Evolutionary conservation across 495 filamentous ascomycete species (phyloP).

Genomic region (Bacidia rubella): DNA sequence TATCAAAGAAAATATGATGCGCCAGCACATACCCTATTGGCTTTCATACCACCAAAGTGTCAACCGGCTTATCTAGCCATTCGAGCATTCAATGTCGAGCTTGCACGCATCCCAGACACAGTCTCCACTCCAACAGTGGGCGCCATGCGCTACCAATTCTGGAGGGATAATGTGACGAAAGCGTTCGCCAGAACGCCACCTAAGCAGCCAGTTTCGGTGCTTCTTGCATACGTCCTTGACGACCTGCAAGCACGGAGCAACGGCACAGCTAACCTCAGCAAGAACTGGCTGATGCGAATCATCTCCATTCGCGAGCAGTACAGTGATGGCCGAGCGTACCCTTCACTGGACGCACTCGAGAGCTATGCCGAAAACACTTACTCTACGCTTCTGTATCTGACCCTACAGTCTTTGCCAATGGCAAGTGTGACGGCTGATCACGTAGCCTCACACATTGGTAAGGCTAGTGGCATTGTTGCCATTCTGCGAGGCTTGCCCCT

Average conservation of each 20-base stretch:
- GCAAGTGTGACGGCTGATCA: constrained; percentile 79
- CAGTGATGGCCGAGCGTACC: constrained; percentile 70
- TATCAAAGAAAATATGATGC: constrained; percentile 60
- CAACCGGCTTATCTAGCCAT: constrained; percentile 80
- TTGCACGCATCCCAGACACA: constrained; percentile 75
- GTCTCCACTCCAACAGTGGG: constrained; percentile 72
- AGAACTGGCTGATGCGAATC: constrained; percentile 67
- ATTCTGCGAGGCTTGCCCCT: constrained; percentile 72
- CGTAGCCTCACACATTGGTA: constrained; percentile 85
- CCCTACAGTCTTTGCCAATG: constrained; percentile 61
- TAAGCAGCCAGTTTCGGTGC: constrained; percentile 79
- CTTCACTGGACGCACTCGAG: constrained; percentile 59
- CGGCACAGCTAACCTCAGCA: constrained; percentile 48
- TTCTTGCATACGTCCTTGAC: constrained; percentile 57
- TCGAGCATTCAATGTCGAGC: constrained; percentile 82
- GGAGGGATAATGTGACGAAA: constrained; percentile 69
- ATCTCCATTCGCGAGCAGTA: constrained; percentile 70
- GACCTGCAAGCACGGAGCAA: constrained; percentile 43
- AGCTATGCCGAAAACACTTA: constrained; percentile 90
- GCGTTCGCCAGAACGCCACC: constrained; percentile 62
- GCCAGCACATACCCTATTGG: constrained; percentile 71
- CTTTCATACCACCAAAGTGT: constrained; percentile 59
- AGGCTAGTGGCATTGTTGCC: constrained; percentile 77
- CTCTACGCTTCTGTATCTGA: constrained; percentile 82
- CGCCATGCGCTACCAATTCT: constrained; percentile 83